Conservation (phyloP, 2,329 filamentous ascomycete species). For the Fusarium begoniae region DNA sequence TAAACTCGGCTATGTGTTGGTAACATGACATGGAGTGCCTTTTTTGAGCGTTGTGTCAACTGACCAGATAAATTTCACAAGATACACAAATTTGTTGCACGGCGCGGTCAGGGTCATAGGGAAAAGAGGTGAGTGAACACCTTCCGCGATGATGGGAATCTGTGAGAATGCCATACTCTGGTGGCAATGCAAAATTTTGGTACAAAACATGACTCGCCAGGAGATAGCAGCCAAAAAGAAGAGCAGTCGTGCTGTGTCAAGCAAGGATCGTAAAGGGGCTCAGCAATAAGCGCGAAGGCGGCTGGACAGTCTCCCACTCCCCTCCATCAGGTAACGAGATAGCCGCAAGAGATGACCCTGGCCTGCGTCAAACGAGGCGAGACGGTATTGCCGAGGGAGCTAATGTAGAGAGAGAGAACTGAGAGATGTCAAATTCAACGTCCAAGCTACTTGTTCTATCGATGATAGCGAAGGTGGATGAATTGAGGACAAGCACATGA, state of each 20-base stretch:
- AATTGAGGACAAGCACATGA: background rate
- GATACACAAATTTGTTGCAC: background rate
- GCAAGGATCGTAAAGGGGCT: conserved; percentile 4
- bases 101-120: too few species aligned
- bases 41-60: background rate
- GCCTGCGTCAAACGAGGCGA: background rate
- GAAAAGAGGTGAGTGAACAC: too few species aligned
- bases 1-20: background rate
- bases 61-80: background rate
- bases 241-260: background rate
- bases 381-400: conserved; percentile 14
- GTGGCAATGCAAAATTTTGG: background rate
- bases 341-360: conserved; percentile 19
- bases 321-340: conserved; percentile 8
- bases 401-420: background rate
- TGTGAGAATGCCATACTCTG: conserved; percentile 24
- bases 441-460: background rate
- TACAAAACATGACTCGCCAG: conserved; percentile 15
- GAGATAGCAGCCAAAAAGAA: background rate
- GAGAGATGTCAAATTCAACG: background rate
- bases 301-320: conserved; percentile 21
- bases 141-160: conserved; percentile 9
- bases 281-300: conserved; percentile 32
- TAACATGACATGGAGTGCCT: background rate
- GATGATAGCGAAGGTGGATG: background rate